phyloP scores from a whole-genome alignment of 1,139 yeast genomes.

The Magnusiomyces suaveolens region DNA sequence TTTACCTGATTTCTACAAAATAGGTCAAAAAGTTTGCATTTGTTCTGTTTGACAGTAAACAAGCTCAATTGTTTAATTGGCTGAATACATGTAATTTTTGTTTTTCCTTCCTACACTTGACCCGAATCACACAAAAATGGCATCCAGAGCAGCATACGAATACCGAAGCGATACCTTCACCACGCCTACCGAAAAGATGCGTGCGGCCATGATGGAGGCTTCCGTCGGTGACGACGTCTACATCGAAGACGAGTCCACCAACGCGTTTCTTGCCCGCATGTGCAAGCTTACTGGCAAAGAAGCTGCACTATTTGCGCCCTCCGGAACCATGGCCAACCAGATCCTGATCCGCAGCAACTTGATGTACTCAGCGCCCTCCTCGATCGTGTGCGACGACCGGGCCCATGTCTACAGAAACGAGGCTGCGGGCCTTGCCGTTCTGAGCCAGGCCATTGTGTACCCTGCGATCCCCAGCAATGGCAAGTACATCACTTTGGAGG shows the following conservation, averaged over 20 bases:
- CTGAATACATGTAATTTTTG: no score
- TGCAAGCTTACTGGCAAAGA: slow-evolving; percentile 69
- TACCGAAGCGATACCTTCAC: slow-evolving; percentile 74
- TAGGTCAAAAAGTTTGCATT: no score
- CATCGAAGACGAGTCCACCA: slow-evolving; percentile 68
- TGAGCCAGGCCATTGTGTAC: slow-evolving; percentile 86
- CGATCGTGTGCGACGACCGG: slow-evolving; percentile 73
- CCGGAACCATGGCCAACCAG: slow-evolving; percentile 90
- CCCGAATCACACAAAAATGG: not conserved
- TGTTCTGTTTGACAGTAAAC: no score
- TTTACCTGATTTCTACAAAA: no score
- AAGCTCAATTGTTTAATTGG: no score
- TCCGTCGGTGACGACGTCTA: slow-evolving; percentile 84
- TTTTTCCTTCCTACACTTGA: no score
- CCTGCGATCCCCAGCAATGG: slow-evolving; percentile 75
- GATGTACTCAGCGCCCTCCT: slow-evolving; percentile 71
- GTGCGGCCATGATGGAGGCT: slow-evolving; percentile 49
- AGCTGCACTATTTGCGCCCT: slow-evolving; percentile 73
- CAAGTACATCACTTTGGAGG: slow-evolving; percentile 67
- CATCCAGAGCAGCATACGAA: not conserved
- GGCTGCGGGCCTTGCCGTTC: slow-evolving; percentile 83
- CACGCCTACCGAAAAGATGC: slow-evolving; percentile 74
- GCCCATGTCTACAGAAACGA: slow-evolving; percentile 78
- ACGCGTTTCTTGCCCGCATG: slow-evolving; percentile 54
- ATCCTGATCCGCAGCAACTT: slow-evolving; percentile 71